Evolutionary conservation across 441 rosid genomes (phyloP).

Genomic region (Populus hybrid): DNA sequence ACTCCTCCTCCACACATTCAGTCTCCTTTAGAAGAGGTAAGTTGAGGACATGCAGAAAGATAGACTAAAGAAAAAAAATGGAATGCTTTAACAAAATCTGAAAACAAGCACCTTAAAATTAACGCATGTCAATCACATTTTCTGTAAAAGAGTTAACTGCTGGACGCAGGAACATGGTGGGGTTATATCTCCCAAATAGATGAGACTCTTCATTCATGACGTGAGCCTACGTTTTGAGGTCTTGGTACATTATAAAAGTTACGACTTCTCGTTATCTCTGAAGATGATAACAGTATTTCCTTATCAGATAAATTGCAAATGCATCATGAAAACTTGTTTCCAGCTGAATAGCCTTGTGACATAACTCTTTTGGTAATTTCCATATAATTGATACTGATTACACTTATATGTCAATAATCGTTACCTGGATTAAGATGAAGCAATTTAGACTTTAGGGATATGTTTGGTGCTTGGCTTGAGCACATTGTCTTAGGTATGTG

Average conservation of each 20-base stretch:
- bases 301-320: neutral
- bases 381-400: neutral
- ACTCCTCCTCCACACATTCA: conserved; percentile 56
- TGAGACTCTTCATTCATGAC: neutral
- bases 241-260: neutral
- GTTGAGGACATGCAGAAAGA: conserved; percentile 15
- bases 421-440: neutral
- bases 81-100: neutral
- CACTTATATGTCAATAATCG: neutral
- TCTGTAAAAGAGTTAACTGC: neutral
- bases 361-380: neutral
- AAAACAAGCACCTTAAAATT: neutral
- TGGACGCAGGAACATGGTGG: neutral
- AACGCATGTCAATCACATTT: neutral
- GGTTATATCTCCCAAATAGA: neutral
- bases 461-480: neutral
- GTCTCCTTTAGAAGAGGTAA: conserved; percentile 85
- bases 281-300: neutral
- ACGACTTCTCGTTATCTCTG: neutral
- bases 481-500: neutral
- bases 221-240: neutral
- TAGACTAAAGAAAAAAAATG: neutral
- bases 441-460: neutral
- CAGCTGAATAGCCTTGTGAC: neutral
- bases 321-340: neutral